Base-by-base conservation (phyloP, 1,284 basidiomycete species). In the Gymnopus androsaceus region DNA sequence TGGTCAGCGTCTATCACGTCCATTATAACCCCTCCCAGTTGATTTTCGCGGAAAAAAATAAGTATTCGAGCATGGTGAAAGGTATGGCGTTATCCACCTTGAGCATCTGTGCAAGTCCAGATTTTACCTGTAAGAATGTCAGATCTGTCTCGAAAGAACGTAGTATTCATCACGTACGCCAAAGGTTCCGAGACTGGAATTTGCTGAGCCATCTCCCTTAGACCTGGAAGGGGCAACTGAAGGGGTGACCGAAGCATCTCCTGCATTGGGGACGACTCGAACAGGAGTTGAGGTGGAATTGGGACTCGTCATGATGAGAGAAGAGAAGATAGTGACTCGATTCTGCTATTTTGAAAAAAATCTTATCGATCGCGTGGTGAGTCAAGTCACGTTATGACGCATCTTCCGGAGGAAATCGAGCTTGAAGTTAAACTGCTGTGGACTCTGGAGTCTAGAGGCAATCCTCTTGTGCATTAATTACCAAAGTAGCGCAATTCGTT, bases 41-140 rank as follows among this genome's bases (percentile, higher is more conserved):
- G 50, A 46, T 27, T 57, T 36, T 41, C 61, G 65, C 62, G 56
- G 60, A 62, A 61, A 55, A 60, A 59, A 50, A 27, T 51, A 41
- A 59, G 40, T 45, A 47, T 17, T 34, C 25, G 51, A 27, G 46
- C 19, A 49, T 46, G 38, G 45, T 41, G 27, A 12, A 54, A 52
- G 33, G 53, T 30, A 36, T 48, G 49, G 46, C 51, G 44, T 55
- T 27, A 69, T 71, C 54, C 42, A 88, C 92, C 81, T 96, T 95
- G 66, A 95, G 80, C 94, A 96, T 95, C 79, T 95, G 93, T 1
- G 94, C 94, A 44, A 97, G 79, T 57, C 93, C 93, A 25, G 92
- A 93, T 77, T 98, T 98, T 70, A 98, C 90, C 88, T 90, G 8
- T 27, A 1, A 38, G 17, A 37, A 62, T 40, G 61, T 15, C 44